phyloP scores from a whole-genome alignment of 345 rosid species.

The Arabidopsis arenosa region DNA sequence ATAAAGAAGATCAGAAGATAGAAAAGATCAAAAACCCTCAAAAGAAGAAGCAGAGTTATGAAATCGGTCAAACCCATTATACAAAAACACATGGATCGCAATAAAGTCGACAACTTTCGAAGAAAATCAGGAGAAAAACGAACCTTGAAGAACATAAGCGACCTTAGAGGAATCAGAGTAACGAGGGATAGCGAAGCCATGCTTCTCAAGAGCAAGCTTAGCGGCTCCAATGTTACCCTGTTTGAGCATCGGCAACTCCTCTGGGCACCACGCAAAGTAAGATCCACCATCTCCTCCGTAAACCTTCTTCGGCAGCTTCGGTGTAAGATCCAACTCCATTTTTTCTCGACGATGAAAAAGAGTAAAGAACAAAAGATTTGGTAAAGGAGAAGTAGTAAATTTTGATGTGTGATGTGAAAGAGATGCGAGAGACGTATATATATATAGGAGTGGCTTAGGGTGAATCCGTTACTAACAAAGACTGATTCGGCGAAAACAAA shows the following conservation, averaged over 20 bases:
- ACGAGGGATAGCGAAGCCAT: slow-evolving; percentile 85
- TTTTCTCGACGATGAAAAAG: slow-evolving; percentile 13
- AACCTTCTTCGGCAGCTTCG: slow-evolving; percentile 71
- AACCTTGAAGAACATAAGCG: slow-evolving; percentile 94
- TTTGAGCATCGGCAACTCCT: slow-evolving; percentile 77
- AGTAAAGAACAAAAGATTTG: not conserved
- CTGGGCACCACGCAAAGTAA: slow-evolving; percentile 77
- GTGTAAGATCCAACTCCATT: slow-evolving; percentile 88
- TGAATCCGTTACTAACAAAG: slow-evolving; percentile 2
- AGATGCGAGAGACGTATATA: not conserved
- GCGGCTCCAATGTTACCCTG: slow-evolving; percentile 89
- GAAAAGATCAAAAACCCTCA: not conserved
- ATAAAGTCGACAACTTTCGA: not conserved
- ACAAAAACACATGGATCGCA: not conserved
- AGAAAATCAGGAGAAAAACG: not conserved
- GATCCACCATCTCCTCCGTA: slow-evolving; percentile 79
- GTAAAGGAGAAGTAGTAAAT: not conserved
- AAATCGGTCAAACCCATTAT: not conserved
- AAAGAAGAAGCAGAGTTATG: not conserved
- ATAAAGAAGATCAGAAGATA: not conserved
- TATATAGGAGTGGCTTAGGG: slow-evolving; percentile 8
- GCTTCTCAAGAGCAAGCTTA: slow-evolving; percentile 74
- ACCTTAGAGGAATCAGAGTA: slow-evolving; percentile 90
- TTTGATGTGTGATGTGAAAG: slow-evolving; percentile 26
- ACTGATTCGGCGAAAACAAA: not conserved